These are phyloP conservation scores for Acmispon strigosus DNA, from an alignment of 306 rosid species.

Conservation along the genomic window DNA sequence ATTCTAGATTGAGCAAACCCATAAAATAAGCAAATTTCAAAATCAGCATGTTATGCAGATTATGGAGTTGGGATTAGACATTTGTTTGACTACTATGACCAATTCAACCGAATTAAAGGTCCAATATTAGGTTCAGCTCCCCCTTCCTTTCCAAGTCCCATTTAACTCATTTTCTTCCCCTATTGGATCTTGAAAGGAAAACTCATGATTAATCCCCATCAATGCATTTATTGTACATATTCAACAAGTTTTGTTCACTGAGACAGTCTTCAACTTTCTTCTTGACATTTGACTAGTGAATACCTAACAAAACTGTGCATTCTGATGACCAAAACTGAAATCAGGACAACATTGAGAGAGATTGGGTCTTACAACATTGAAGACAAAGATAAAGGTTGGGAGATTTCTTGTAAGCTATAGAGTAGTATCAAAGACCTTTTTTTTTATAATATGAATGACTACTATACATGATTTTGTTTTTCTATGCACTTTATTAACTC, in stretches of 20 bases:
- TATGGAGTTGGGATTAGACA: slow-evolving; percentile 8
- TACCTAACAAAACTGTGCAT: slow-evolving; percentile 17
- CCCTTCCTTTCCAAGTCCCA: slow-evolving; percentile 20
- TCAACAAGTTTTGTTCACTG: neutral
- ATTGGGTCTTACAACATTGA: neutral
- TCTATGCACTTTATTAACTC: slow-evolving; percentile 12
- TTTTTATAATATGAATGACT: too few species aligned
- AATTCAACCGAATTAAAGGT: neutral
- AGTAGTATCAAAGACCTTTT: neutral
- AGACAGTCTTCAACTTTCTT: neutral
- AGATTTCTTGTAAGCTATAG: neutral
- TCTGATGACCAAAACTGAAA: neutral
- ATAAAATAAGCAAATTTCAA: neutral
- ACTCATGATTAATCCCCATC: neutral
- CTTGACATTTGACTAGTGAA: neutral
- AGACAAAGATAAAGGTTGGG: neutral
- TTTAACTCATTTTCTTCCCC: neutral
- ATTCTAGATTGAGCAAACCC: neutral
- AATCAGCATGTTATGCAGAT: neutral
- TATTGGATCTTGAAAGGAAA: too few species aligned
- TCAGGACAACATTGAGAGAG: too few species aligned
- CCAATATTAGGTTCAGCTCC: slow-evolving; percentile 18
- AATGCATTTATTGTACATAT: neutral
- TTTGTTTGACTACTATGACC: slow-evolving; percentile 10
- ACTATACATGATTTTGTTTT: neutral